Percentiles rank a stretch among this genome's conserved stretches.
phyloP scores from a whole-genome alignment of 495 filamentous ascomycete species.

The Tuber magnatum region DNA sequence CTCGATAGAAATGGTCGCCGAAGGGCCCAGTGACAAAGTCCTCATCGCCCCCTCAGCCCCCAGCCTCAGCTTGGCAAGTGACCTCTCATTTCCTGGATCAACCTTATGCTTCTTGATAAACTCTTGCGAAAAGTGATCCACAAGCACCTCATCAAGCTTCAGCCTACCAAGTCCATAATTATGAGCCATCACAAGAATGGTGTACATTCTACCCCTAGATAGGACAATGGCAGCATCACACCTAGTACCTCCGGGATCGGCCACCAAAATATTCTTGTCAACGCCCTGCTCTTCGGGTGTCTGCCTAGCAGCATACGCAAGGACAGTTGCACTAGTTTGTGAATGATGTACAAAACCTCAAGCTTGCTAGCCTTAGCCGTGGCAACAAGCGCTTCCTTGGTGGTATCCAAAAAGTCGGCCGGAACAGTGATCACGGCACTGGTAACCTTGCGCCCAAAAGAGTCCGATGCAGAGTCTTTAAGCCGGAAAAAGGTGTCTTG shows the following conservation, averaged over 20 bases:
- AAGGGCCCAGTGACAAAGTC: conserved; percentile 76
- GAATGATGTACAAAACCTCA: conserved; percentile 85
- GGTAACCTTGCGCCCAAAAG: conserved; percentile 81
- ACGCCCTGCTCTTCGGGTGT: conserved; percentile 50
- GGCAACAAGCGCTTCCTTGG: conserved; percentile 68
- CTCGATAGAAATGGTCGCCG: conserved; percentile 85
- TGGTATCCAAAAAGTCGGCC: conserved; percentile 81
- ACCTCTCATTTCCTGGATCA: conserved; percentile 74
- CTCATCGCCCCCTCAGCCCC: conserved; percentile 87
- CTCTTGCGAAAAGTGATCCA: conserved; percentile 96
- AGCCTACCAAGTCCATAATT: conserved; percentile 85
- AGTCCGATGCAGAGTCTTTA: conserved; percentile 76
- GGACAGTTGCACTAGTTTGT: conserved; percentile 83
- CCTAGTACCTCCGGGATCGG: conserved; percentile 84
- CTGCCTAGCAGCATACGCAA: conserved; percentile 79
- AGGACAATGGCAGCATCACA: conserved; percentile 87
- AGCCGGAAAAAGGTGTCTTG: conserved; percentile 79
- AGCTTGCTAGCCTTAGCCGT: conserved; percentile 74
- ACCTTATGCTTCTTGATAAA: conserved; percentile 90
- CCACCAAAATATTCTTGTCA: conserved; percentile 88
- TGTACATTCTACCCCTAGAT: conserved; percentile 92
- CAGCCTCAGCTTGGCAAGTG: conserved; percentile 83
- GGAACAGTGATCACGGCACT: conserved; percentile 89
- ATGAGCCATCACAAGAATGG: conserved; percentile 82
- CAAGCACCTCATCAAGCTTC: conserved; percentile 76